These are phyloP conservation scores for Cyamopsis tetragonoloba DNA, from an alignment of 306 rosid species.

Conservation along the genomic window DNA sequence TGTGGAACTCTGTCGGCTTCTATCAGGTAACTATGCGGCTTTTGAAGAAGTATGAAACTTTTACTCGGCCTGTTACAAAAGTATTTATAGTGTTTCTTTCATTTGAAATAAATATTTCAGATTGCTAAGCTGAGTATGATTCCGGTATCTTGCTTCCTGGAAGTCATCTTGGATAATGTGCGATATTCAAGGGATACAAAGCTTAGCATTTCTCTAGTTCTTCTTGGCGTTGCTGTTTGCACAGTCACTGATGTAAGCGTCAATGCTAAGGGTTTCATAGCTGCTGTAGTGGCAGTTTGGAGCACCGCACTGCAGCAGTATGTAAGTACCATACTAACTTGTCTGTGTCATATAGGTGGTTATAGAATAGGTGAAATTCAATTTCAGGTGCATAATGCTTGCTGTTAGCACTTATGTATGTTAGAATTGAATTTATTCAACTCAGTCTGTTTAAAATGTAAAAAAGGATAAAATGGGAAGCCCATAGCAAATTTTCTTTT, in stretches of 20 bases:
- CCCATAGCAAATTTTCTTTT: not conserved
- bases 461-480: not conserved
- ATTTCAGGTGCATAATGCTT: slow-evolving; percentile 8
- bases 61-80: not conserved
- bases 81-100: not conserved
- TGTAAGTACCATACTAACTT: slow-evolving; percentile 41
- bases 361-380: not conserved
- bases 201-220: slow-evolving; percentile 64
- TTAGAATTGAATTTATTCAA: not conserved
- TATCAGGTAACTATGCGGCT: slow-evolving; percentile 54
- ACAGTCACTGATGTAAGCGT: slow-evolving; percentile 82
- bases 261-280: slow-evolving; percentile 65
- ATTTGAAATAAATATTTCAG: slow-evolving; percentile 39
- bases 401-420: not conserved
- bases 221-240: slow-evolving; percentile 84
- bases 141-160: slow-evolving; percentile 77
- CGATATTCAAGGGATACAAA: slow-evolving; percentile 76
- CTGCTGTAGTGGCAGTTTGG: slow-evolving; percentile 78
- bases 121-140: slow-evolving; percentile 87
- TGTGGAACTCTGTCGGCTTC: slow-evolving; percentile 93
- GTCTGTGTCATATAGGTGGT: slow-evolving; percentile 11
- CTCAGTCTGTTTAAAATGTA: not conserved
- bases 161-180: slow-evolving; percentile 62
- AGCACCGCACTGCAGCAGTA: slow-evolving; percentile 75
- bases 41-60: not conserved